Base-by-base conservation (phyloP, 129 eudicot genomes). In the Escallonia rubra region DNA sequence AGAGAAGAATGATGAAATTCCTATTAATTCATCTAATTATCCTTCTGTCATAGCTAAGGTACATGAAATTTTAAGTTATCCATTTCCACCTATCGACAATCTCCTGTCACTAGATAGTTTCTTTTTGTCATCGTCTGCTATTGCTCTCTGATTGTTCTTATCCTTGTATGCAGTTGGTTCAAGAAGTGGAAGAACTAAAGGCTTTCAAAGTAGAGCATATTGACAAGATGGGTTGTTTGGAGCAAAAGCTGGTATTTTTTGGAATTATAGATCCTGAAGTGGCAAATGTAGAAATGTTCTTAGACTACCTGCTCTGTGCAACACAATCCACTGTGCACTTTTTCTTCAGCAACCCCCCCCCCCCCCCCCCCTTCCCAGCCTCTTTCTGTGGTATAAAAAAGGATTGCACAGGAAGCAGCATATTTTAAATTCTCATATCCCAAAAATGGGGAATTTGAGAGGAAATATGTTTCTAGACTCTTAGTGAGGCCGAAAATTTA, bases 191-290 rank as follows among this genome's bases (percentile, higher is more conserved):
- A 79, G 94, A 83, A 68, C 81, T 88, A 64, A 79, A 71, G 80
- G 61, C 72, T 40, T 79, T 77, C 63, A 88, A 71, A 64, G 51
- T 60, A 48, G 78, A 70, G 60, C 90, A 86, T 45, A 66, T 60
- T 52, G 69, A 73, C 46, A 83, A 75, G 81, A 67, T 74, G 49
- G 63, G 49, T 57, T 52, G 38, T 65, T 15, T 91, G 86, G 80
- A 88, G 80, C 66, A 85, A 65, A 81, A 79, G 71, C 72, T 83
- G 98, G 96, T 88, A 91, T 59, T 34, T 43, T 67, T 69, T 69
- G 52, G 55, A 56, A 65, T 23, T 6, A 15, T 49, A 12, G 14
- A 47, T 57, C 54, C 53, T 73, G 75, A 76, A 72, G 65, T 60
- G 43, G 12, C 38, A 23, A 23, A 23, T 23, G 34, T 23, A 23